phyloP scores from a whole-genome alignment of 192 early-diverging fungal genomes.

The Coemansia sp. region DNA sequence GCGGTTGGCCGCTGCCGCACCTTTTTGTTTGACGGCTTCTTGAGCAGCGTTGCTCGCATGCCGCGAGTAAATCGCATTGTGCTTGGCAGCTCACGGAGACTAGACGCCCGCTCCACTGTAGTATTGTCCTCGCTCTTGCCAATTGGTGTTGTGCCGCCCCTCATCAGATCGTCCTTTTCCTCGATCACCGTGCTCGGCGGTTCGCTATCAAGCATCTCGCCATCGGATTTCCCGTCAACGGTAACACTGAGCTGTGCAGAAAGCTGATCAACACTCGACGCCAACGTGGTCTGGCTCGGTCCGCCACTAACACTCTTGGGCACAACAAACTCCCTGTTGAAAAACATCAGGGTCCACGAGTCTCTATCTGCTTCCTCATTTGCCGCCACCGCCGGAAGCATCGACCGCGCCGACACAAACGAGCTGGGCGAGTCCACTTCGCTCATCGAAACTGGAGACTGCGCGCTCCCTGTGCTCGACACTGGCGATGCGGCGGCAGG shows the following conservation, averaged over 20 bases:
- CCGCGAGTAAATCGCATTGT: slow-evolving; percentile 48
- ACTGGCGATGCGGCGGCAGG: slow-evolving; percentile 1
- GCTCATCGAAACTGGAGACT: neutral
- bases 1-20: slow-evolving; percentile 59
- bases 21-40: slow-evolving; percentile 25
- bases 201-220: neutral
- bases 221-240: neutral
- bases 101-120: neutral
- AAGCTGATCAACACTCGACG: neutral
- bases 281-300: slow-evolving; percentile 12
- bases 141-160: slow-evolving; percentile 11
- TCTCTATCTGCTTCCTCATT: slow-evolving; percentile 6
- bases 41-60: slow-evolving; percentile 44
- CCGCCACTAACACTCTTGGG: slow-evolving; percentile 6
- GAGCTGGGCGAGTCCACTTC: slow-evolving; percentile 26
- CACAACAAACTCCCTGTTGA: slow-evolving; percentile 53
- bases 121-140: slow-evolving; percentile 9
- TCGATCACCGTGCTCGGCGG: neutral
- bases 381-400: neutral
- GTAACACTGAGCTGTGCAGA: neutral
- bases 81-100: slow-evolving; percentile 23
- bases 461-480: slow-evolving; percentile 1
- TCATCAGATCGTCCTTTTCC: slow-evolving; percentile 14
- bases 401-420: slow-evolving; percentile 23
- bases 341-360: slow-evolving; percentile 56